Evolutionary conservation across 208 protist species (phyloP).

Genomic region (Phytomonas serpens): DNA sequence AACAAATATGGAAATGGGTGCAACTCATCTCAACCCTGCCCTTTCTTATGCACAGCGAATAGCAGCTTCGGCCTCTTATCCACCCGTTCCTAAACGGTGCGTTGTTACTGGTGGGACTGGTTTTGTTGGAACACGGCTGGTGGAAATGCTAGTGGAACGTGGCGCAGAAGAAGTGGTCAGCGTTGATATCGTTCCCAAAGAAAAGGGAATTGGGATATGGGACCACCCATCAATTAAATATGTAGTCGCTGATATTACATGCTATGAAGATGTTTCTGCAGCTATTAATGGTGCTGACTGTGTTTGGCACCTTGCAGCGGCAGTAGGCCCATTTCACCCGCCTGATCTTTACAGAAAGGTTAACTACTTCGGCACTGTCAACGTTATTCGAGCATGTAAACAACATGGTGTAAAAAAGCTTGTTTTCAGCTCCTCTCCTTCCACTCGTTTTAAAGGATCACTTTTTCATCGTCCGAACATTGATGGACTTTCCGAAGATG

Average conservation of each 20-base stretch:
- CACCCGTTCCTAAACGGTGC: constrained; percentile 75
- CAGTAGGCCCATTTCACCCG: constrained; percentile 93
- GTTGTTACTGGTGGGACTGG: constrained; percentile 92
- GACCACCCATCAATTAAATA: constrained; percentile 85
- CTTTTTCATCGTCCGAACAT: constrained; percentile 88
- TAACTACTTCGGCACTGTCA: constrained; percentile 90
- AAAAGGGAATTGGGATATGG: constrained; percentile 66
- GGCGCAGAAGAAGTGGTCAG: constrained; percentile 85
- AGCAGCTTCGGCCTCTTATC: constrained; percentile 44
- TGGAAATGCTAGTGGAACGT: constrained; percentile 94
- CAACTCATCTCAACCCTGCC: constrained; percentile 36
- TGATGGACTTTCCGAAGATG: constrained; percentile 85
- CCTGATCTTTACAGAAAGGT: constrained; percentile 80
- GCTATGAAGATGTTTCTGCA: constrained; percentile 58
- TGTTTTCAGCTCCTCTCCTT: constrained; percentile 92
- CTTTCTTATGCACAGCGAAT: constrained; percentile 56
- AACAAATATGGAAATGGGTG: not conserved
- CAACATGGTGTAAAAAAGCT: constrained; percentile 85
- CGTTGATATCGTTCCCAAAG: constrained; percentile 88
- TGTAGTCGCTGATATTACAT: constrained; percentile 85
- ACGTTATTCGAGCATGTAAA: constrained; percentile 91
- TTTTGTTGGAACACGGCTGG: constrained; percentile 93
- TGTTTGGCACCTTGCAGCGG: constrained; percentile 92
- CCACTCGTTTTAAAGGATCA: constrained; percentile 87
- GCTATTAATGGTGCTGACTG: constrained; percentile 87